A percentile compares a stretch with the other conserved stretches of the same genome.
phyloP scores from a whole-genome alignment of 441 rosid genomes.

The Hura crepitans region DNA sequence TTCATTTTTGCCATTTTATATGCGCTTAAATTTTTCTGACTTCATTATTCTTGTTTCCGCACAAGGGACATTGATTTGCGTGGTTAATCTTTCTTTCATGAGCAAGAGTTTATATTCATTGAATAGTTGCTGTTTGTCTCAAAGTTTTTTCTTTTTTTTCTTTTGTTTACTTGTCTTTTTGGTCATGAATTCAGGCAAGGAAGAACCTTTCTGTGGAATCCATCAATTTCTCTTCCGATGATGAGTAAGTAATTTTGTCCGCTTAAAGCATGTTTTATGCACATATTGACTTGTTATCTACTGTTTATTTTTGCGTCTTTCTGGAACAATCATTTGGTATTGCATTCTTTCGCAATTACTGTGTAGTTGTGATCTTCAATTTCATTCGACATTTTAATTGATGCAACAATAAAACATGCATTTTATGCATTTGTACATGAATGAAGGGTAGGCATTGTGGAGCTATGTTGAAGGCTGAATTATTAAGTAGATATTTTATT shows the following conservation, averaged over 20 bases:
- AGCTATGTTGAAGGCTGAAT: neutral
- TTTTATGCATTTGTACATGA: neutral
- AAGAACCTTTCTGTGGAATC: slow-evolving; percentile 85
- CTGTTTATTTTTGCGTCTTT: neutral
- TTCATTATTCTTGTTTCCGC: slow-evolving; percentile 14
- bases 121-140: neutral
- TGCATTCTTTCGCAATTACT: neutral
- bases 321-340: neutral
- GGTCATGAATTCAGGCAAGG: slow-evolving; percentile 52
- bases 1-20: slow-evolving; percentile 19
- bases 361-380: neutral
- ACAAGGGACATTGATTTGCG: slow-evolving; percentile 5
- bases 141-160: neutral
- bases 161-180: slow-evolving; percentile 1
- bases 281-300: slow-evolving; percentile 4
- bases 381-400: neutral
- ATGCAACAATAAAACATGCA: too few species aligned
- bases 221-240: slow-evolving; percentile 48
- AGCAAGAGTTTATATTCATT: neutral
- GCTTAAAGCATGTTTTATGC: slow-evolving; percentile 16
- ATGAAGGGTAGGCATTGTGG: neutral
- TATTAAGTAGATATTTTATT: neutral
- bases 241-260: slow-evolving; percentile 59
- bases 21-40: neutral
- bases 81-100: slow-evolving; percentile 4